phyloP scores from a whole-genome alignment of 2,329 filamentous ascomycete genomes.

The Magnaporthiopsis rhizophila region DNA sequence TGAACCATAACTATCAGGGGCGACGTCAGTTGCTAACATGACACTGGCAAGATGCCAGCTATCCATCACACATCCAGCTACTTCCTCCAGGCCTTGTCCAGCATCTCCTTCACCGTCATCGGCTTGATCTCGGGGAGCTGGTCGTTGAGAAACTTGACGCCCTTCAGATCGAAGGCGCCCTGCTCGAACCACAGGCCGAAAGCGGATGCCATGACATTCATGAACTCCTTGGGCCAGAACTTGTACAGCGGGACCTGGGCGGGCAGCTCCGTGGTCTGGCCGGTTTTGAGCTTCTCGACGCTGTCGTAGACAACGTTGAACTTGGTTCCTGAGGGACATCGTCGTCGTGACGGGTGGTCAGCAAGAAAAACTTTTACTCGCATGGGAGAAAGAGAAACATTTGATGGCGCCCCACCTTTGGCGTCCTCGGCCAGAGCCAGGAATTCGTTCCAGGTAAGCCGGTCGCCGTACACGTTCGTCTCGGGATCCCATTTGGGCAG shows the following conservation, averaged over 20 bases:
- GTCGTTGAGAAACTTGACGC: conserved; percentile 8
- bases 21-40: too few relatives aligned
- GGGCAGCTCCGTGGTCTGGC: conserved; percentile 21
- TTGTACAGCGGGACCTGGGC: conserved; percentile 9
- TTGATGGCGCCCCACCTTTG: too few relatives aligned
- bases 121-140: conserved; percentile 12
- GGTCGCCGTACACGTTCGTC: conserved; percentile 24
- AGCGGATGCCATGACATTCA: conserved; percentile 8
- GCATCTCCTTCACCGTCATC: conserved; percentile 10
- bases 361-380: neutral
- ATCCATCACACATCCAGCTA: neutral
- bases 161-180: conserved; percentile 10
- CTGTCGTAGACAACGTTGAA: conserved; percentile 26
- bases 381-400: too few relatives aligned
- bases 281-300: conserved; percentile 20
- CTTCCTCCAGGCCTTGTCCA: conserved; percentile 8
- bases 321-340: conserved; percentile 16
- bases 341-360: neutral
- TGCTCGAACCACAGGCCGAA: conserved; percentile 10
- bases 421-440: conserved; percentile 26
- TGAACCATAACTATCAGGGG: too few relatives aligned
- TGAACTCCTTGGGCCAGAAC: conserved; percentile 10
- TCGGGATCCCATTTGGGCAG: conserved; percentile 30
- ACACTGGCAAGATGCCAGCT: too few relatives aligned
- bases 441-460: conserved; percentile 28